Conservation (phyloP, 208 protist genomes). For the Acanthamoeba castellanii region DNA sequence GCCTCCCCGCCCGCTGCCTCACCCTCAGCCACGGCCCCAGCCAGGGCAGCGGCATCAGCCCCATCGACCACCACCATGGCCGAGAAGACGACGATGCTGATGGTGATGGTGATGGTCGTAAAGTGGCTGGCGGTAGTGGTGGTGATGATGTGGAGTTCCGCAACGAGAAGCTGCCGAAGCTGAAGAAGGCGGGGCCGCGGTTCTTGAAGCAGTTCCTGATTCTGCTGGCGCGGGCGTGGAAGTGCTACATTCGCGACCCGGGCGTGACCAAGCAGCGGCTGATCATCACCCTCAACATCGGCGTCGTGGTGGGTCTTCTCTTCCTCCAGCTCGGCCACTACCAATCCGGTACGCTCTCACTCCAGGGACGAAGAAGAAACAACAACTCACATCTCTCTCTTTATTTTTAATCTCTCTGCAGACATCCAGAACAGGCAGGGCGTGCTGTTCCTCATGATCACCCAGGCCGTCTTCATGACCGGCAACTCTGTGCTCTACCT, state of each 20-base stretch:
- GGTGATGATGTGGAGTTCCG: neutral
- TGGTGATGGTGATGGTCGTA: neutral
- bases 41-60: neutral
- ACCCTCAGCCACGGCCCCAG: no score
- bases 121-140: neutral
- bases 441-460: neutral
- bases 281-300: neutral
- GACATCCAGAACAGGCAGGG: conserved; percentile 3
- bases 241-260: conserved; percentile 43
- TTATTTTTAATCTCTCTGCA: no score
- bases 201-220: neutral
- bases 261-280: neutral
- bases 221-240: neutral
- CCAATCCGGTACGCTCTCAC: neutral
- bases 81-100: neutral
- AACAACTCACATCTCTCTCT: no score
- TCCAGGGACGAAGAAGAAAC: no score
- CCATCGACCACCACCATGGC: neutral
- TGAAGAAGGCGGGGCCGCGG: neutral
- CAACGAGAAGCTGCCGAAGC: conserved; percentile 37
- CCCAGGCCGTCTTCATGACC: conserved; percentile 24
- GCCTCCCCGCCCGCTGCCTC: no score
- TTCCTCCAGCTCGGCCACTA: neutral
- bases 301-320: neutral
- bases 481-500: conserved; percentile 12